A percentile compares a stretch with the other conserved stretches of the same genome.
These are phyloP conservation scores for Amyloporia xantha DNA, from an alignment of 768 basidiomycete species.

Conservation along the genomic window DNA sequence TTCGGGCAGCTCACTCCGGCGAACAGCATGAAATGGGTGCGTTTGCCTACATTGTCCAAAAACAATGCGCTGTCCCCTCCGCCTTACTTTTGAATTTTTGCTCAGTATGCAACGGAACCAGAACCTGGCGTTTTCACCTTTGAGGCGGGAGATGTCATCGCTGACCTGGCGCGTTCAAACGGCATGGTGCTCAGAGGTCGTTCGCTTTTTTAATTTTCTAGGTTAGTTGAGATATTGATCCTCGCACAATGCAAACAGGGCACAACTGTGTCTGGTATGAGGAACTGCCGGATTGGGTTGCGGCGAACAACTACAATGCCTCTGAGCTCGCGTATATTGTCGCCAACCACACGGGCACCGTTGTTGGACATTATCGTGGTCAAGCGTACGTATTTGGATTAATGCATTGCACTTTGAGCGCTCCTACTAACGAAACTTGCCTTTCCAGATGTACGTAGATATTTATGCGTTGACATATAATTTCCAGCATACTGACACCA, in stretches of 20 bases:
- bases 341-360: slow-evolving; percentile 28
- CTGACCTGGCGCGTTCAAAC: slow-evolving; percentile 37
- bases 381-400: slow-evolving; percentile 23
- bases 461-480: neutral
- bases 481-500: too few species aligned
- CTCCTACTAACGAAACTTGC: neutral
- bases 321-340: slow-evolving; percentile 27
- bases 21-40: slow-evolving; percentile 54
- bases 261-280: slow-evolving; percentile 40
- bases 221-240: too few species aligned
- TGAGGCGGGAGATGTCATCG: slow-evolving; percentile 36
- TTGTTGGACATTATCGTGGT: slow-evolving; percentile 34
- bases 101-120: slow-evolving; percentile 33
- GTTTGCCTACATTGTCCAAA: neutral
- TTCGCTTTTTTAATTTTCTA: neutral
- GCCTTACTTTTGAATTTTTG: neutral
- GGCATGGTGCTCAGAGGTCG: slow-evolving; percentile 41
- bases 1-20: slow-evolving; percentile 44
- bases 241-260: slow-evolving; percentile 12
- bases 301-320: slow-evolving; percentile 23
- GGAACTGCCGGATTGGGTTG: slow-evolving; percentile 36
- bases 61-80: neutral
- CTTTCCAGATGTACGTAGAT: neutral
- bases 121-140: slow-evolving; percentile 41
- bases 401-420: neutral